Conservation (phyloP, 148 eudicot species). For the Chenopodium formosanum region DNA sequence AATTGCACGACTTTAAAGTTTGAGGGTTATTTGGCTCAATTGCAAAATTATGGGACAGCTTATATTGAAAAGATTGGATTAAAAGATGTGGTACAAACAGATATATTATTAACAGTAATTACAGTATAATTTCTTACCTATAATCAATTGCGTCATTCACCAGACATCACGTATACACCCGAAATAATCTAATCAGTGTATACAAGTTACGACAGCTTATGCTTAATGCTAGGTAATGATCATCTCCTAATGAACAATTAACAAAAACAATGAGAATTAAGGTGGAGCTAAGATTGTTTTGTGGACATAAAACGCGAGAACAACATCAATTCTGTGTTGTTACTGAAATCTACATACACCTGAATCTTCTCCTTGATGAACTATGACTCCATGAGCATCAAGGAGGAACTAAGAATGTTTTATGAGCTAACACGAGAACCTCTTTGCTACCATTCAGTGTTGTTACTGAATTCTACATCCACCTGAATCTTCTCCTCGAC, state of each 20-base stretch:
- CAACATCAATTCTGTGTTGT: background rate
- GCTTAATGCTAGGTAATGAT: background rate
- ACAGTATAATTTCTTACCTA: no score
- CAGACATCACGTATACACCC: no score
- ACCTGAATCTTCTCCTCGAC: slow-evolving; percentile 72
- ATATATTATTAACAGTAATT: no score
- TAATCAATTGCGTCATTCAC: no score
- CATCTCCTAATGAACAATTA: background rate
- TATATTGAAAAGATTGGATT: background rate
- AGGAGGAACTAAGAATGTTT: no score
- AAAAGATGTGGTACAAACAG: background rate
- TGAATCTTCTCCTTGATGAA: slow-evolving; percentile 69
- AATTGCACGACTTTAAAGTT: no score
- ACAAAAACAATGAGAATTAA: background rate
- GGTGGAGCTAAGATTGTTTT: background rate
- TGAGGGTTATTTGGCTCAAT: no score
- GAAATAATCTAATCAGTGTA: background rate
- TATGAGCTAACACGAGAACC: no score
- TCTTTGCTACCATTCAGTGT: no score
- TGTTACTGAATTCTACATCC: slow-evolving; percentile 85
- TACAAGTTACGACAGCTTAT: background rate
- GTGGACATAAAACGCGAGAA: background rate
- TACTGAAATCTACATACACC: slow-evolving; percentile 92
- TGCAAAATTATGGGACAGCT: no score
- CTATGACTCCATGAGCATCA: slow-evolving; percentile 3